phyloP scores from a whole-genome alignment of 805 yeast species.

The Debaryomyces prosopidis region DNA sequence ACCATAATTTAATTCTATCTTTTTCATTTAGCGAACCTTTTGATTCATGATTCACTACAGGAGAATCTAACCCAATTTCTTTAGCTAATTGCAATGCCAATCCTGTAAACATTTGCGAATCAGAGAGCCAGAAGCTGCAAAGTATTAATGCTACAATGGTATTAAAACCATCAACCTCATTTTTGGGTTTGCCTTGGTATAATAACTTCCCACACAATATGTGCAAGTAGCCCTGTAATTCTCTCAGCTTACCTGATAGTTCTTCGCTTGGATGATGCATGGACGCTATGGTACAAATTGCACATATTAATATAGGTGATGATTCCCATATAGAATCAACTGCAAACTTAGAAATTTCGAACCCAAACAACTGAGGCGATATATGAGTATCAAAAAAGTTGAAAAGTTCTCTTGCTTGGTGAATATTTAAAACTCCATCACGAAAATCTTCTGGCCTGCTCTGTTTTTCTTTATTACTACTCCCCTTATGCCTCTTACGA shows the following conservation, averaged over 20 bases:
- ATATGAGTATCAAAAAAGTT: constrained; percentile 53
- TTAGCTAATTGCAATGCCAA: constrained; percentile 67
- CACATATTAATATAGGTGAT: constrained; percentile 58
- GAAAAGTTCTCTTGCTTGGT: constrained; percentile 51
- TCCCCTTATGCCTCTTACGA: neutral
- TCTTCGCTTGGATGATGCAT: constrained; percentile 51
- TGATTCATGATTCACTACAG: constrained; percentile 9
- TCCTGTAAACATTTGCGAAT: constrained; percentile 65
- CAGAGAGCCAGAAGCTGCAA: constrained; percentile 69
- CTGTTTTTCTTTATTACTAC: neutral
- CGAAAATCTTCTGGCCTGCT: constrained; percentile 33
- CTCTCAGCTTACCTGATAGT: constrained; percentile 27
- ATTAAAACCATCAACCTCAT: constrained; percentile 53
- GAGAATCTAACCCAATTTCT: constrained; percentile 46
- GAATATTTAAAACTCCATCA: constrained; percentile 32
- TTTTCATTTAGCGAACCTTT: constrained; percentile 21
- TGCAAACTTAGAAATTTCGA: constrained; percentile 51
- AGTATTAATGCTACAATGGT: constrained; percentile 63
- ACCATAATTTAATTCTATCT: constrained; percentile 63
- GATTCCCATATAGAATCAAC: constrained; percentile 51
- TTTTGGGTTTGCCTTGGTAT: constrained; percentile 37
- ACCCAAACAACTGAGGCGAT: constrained; percentile 67
- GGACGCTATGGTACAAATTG: constrained; percentile 62
- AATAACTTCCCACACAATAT: constrained; percentile 35
- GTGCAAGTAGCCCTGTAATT: constrained; percentile 31